Percentiles rank a stretch among this genome's conserved stretches.
Evolutionary conservation across 495 filamentous ascomycete genomes (phyloP).

Genomic region (Physcia stellaris): DNA sequence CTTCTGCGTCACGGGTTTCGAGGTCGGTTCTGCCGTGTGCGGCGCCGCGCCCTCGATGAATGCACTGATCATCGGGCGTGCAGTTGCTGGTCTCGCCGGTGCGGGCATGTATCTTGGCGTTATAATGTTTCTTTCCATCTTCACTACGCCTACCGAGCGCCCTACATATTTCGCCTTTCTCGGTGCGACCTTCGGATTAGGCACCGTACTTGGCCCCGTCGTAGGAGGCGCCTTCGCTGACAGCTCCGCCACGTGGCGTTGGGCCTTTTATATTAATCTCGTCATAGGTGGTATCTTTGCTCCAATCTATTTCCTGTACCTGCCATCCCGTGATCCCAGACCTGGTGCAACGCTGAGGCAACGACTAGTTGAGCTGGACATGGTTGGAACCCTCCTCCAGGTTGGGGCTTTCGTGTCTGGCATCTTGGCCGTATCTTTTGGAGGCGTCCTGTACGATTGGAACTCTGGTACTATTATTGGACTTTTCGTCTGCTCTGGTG

Average conservation of each 20-base stretch:
- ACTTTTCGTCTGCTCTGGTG: slow-evolving; percentile 35
- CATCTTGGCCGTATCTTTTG: slow-evolving; percentile 38
- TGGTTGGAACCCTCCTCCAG: slow-evolving; percentile 28
- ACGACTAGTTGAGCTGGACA: slow-evolving; percentile 15
- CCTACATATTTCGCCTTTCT: slow-evolving; percentile 23
- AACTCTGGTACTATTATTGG: slow-evolving; percentile 36
- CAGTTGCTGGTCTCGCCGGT: slow-evolving; percentile 23
- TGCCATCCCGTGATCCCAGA: slow-evolving; percentile 36
- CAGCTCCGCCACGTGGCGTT: slow-evolving; percentile 40
- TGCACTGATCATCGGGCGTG: slow-evolving; percentile 41
- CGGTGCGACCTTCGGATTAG: slow-evolving; percentile 35
- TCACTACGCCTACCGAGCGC: slow-evolving; percentile 21
- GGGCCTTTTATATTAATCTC: slow-evolving; percentile 67
- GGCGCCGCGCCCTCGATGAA: slow-evolving; percentile 38
- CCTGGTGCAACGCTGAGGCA: slow-evolving; percentile 7
- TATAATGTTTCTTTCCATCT: slow-evolving; percentile 20
- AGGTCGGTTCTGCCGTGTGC: slow-evolving; percentile 38
- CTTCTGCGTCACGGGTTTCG: slow-evolving; percentile 33
- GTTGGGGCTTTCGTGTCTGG: slow-evolving; percentile 28
- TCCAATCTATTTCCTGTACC: slow-evolving; percentile 39
- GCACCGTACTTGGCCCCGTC: slow-evolving; percentile 38
- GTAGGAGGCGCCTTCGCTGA: slow-evolving; percentile 51
- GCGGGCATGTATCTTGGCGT: slow-evolving; percentile 26
- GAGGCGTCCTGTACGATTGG: slow-evolving; percentile 41
- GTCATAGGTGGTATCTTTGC: slow-evolving; percentile 36